These are phyloP conservation scores for Sarocladium kiliense DNA, from an alignment of 2,329 filamentous ascomycete genomes.

Conservation along the genomic window DNA sequence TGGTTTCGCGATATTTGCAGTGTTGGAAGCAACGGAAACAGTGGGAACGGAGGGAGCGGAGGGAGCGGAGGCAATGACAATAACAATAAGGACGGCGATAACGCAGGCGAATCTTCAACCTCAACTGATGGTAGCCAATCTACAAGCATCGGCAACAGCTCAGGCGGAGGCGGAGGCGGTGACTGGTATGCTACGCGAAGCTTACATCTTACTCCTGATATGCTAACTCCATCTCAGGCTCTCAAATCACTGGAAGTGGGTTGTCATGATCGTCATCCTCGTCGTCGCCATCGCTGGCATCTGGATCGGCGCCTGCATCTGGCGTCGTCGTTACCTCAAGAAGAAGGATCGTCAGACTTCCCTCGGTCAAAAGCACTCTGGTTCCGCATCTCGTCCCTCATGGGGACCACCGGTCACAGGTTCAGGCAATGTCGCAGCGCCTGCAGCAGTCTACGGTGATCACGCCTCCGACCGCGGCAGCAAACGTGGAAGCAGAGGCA, in stretches of 20 bases:
- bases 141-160: neutral
- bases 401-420: slow-evolving; percentile 27
- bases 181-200: slow-evolving; percentile 37
- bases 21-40: slow-evolving; percentile 26
- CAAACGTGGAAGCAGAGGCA: neutral
- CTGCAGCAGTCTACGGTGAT: slow-evolving; percentile 1
- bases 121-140: slow-evolving; percentile 5
- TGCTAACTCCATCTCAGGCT: slow-evolving; percentile 43
- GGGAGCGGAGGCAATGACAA: slow-evolving; percentile 10
- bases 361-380: slow-evolving; percentile 32
- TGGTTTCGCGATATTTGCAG: slow-evolving; percentile 70
- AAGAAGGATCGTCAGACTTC: slow-evolving; percentile 54
- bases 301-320: slow-evolving; percentile 62
- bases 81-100: slow-evolving; percentile 12
- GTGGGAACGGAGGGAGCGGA: slow-evolving; percentile 11
- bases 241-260: slow-evolving; percentile 69
- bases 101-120: slow-evolving; percentile 10
- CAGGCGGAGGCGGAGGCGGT: slow-evolving; percentile 21
- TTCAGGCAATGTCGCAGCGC: slow-evolving; percentile 18
- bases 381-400: slow-evolving; percentile 28
- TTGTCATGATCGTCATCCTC: slow-evolving; percentile 74
- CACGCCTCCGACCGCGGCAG: neutral
- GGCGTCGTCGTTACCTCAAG: slow-evolving; percentile 68
- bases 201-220: neutral
- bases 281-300: slow-evolving; percentile 62